Conservation (phyloP, 78 protist genomes). For the Monocercomonoides exilis region DNA sequence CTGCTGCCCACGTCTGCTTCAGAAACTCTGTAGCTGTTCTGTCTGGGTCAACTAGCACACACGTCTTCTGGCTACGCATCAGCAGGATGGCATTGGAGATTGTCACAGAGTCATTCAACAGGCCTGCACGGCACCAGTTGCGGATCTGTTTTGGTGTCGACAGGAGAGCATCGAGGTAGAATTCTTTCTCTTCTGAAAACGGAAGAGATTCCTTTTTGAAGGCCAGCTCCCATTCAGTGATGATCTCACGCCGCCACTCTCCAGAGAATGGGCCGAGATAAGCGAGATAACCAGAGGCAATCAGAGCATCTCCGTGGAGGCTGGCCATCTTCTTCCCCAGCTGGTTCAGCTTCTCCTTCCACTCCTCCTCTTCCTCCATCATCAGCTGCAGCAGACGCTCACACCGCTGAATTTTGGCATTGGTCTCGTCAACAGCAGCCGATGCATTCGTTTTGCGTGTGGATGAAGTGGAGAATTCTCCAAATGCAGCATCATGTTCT, state of each 20-base stretch:
- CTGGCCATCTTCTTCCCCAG: not conserved
- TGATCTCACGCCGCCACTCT: slow-evolving; percentile 32
- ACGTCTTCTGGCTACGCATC: not conserved
- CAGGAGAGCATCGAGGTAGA: not conserved
- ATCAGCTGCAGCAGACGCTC: slow-evolving; percentile 43
- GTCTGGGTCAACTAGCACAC: not conserved
- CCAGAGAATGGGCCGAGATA: slow-evolving; percentile 74
- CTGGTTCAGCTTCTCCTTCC: not conserved
- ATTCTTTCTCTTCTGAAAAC: not conserved
- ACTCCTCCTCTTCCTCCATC: slow-evolving; percentile 31
- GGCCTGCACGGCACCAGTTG: not conserved
- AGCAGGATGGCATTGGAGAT: not conserved
- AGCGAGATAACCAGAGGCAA: slow-evolving; percentile 55
- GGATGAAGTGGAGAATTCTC: too few relatives aligned
- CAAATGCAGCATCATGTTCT: too few relatives aligned
- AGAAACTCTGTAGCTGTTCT: not conserved
- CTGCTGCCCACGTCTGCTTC: not conserved
- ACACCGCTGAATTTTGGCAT: slow-evolving; percentile 50
- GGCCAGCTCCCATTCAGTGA: slow-evolving; percentile 7
- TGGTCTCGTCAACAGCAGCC: slow-evolving; percentile 21
- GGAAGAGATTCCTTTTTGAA: not conserved
- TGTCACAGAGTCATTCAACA: not conserved
- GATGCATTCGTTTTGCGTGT: slow-evolving; percentile 34
- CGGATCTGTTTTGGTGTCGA: not conserved
- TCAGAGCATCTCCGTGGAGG: slow-evolving; percentile 59